These are phyloP conservation scores for Lactarius tabidus DNA, from an alignment of 768 basidiomycete genomes.

Conservation along the genomic window DNA sequence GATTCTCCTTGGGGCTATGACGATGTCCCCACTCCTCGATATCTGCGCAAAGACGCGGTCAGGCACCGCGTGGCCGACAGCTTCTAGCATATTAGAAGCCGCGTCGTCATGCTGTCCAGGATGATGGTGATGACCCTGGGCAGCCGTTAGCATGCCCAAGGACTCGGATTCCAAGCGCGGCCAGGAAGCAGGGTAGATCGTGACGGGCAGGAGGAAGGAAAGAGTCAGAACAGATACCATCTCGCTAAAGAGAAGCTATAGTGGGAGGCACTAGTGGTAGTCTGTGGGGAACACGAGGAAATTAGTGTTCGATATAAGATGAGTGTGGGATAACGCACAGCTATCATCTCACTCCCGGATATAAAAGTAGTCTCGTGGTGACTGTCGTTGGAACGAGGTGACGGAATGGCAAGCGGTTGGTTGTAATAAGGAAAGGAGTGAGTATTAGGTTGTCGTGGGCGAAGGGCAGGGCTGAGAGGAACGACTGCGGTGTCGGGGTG, in stretches of 20 bases:
- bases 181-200: slow-evolving; percentile 13
- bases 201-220: slow-evolving; percentile 16
- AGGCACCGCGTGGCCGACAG: slow-evolving; percentile 3
- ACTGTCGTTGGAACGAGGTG: background rate
- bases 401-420: background rate
- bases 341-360: slow-evolving; percentile 1
- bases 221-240: slow-evolving; percentile 16
- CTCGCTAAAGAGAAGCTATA: slow-evolving; percentile 17
- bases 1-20: background rate
- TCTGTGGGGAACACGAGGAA: background rate
- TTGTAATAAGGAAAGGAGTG: background rate
- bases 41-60: background rate
- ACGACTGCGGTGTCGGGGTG: background rate
- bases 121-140: background rate
- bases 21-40: background rate
- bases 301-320: background rate
- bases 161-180: slow-evolving; percentile 5
- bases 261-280: slow-evolving; percentile 13
- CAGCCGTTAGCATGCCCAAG: background rate
- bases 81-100: background rate
- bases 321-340: background rate
- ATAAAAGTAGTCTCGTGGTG: background rate
- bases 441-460: background rate
- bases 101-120: background rate
- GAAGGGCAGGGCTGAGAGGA: background rate